Evolutionary conservation across 108 stramenopile genomes (phyloP), one percentile per base, ranked within the genome.

Genomic region (Pinguiococcus pyrenoidosus): DNA sequence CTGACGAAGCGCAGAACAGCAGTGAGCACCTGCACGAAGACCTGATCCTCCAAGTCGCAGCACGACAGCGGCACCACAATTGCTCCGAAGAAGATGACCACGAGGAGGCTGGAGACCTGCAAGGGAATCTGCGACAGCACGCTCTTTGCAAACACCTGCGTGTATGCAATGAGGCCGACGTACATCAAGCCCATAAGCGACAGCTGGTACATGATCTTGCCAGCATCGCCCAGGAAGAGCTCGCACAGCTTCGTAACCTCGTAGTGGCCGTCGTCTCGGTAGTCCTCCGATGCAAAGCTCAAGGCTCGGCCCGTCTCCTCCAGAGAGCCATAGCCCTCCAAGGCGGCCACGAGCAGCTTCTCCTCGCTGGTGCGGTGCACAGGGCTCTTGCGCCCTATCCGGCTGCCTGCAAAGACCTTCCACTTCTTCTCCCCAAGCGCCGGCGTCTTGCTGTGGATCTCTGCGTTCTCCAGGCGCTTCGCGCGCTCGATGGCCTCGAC

Each of bases 41-140:
- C 49, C 49, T 76, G 75, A 37, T 76, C 75, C n/a, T 54, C 52
- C 8, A 76, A 39, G 29, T 76, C 75, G 40, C 62, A 33, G 32
- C 66, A 71, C 6, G 67, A 67, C 3, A 75, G 38, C 18, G 75
- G 75, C 1, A 76, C 43, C 5, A 72, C 75, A 5, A 76, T 21
- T 6, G 28, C 23, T 18, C 60, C 57, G 49, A 71, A 76, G 16
- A 72, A 24, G 12, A 64, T 1, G 25, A 50, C 46, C 1, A 59
- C 49, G 23, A 62, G n/a, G 26, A 42, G 21, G 10, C 14, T 7
- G 4, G 43, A 36, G 4, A 34, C 36, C 10, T 22, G 8, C 12
- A 29, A 3, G 30, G 30, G 22, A 9, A 67, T 22, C 12, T 59
- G 13, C n/a, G 59, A 58, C 14, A 35, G n/a, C 29, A 74, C 39